Base-by-base conservation (phyloP, 768 basidiomycete genomes). In the Leccinum rimulosum region DNA sequence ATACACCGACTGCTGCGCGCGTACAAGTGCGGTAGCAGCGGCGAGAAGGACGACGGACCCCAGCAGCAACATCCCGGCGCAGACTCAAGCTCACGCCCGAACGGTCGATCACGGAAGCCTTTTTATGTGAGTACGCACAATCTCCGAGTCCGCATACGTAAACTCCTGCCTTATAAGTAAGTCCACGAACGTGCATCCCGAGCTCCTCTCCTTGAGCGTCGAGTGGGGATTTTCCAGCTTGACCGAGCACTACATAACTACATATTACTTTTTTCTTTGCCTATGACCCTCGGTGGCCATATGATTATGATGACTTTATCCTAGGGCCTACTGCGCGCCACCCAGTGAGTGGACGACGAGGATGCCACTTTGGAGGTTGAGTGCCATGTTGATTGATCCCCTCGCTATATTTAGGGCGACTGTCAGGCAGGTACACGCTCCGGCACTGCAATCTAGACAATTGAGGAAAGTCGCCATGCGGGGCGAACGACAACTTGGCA, bases 1-100 rank as follows among this genome's bases (percentile, higher is more conserved):
- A 65, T 81, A 87, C 30, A 25, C 55, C 14, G 69, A 60, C 55
- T 57, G 60, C 35, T 68, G 62, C 17, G 47, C 66, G 36, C 35
- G 58, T 9, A 43, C 63, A 7, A 59, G 50, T 12, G 38, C 36
- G n/a, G 61, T 14, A n/a, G 50, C 10, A 19, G 52, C 61, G 27
- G 27, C 52, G 9, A 70, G 14, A 22, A 60, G 54, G n/a, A 47
- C 49, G 8, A 43, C 61, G 38, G 49, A 33, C 58, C 31, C 38
- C 1, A 47, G 45, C 1, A 47, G 45, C 14, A 56, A 35, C 69
- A 70, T 71, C 5, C 17, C 45, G n/a, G 6, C 5, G 9, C 10
- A 43, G 10, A n/a, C 40, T 30, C 7, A 30, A 28, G 28, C 31
- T 19, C 40, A 19, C 40, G 5, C 5, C 47, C 6, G 19, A 15